phyloP scores from a whole-genome alignment of 352 stramenopile genomes.

The Phytophthora palmivora region DNA sequence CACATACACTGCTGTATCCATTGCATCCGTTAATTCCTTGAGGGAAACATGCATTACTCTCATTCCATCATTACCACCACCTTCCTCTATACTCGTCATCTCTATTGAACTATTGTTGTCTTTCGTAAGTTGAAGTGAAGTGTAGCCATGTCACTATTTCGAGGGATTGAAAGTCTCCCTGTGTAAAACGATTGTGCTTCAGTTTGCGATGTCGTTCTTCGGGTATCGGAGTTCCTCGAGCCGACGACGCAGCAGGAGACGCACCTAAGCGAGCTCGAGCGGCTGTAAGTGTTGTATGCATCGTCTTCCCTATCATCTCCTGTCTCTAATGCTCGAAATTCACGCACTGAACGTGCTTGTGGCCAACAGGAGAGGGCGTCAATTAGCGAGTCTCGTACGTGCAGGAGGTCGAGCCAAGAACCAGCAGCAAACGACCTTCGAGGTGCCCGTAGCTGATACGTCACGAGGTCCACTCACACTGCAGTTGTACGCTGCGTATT shows the following conservation, averaged over 20 bases:
- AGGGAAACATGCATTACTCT: constrained; percentile 57
- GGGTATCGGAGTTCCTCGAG: constrained; percentile 66
- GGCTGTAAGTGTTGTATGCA: constrained; percentile 54
- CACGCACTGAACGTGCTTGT: constrained; percentile 16
- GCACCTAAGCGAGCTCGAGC: constrained; percentile 83
- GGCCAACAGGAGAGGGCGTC: constrained; percentile 61
- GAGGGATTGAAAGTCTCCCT: not conserved
- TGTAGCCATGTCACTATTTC: constrained; percentile 19
- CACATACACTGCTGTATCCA: constrained; percentile 89
- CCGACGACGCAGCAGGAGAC: constrained; percentile 66
- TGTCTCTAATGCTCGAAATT: not conserved
- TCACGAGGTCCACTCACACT: constrained; percentile 53
- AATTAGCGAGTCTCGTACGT: constrained; percentile 84
- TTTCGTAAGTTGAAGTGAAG: constrained; percentile 10
- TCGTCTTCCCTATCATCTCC: constrained; percentile 4
- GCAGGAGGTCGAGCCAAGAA: constrained; percentile 85
- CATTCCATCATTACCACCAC: not conserved
- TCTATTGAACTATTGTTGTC: constrained; percentile 19
- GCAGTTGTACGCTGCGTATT: constrained; percentile 47
- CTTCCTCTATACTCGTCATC: constrained; percentile 19
- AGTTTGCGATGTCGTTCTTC: constrained; percentile 68
- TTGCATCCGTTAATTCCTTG: constrained; percentile 84
- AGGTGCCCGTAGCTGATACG: constrained; percentile 73
- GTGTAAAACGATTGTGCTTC: constrained; percentile 15
- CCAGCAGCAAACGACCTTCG: constrained; percentile 86